Base-by-base conservation (phyloP, 2,329 filamentous ascomycete genomes). In the Aspergillus persii region DNA sequence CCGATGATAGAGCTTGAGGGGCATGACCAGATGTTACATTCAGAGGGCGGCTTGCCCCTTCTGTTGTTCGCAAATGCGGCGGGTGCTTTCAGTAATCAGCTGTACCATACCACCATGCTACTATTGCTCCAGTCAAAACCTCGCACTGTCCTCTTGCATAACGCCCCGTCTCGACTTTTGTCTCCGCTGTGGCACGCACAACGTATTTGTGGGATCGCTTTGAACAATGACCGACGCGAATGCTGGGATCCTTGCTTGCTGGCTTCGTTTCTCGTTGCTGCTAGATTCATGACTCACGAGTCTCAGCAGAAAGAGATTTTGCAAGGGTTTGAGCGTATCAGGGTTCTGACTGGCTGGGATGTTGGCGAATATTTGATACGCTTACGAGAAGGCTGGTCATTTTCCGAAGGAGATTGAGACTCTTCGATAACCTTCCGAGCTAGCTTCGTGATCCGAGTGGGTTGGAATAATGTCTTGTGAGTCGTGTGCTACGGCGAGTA, bases 31-130 rank as follows among this genome's bases (percentile, higher is more conserved):
- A 48, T 54, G 1, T 50, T 61, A n/a, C 63, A 57, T 2, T 48
- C 61, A 18, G 63, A 55, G 12, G 66, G 63, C 36, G 64, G 66
- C 47, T 72, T 75, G 31, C 70, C 71, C 2, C 70, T 78, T 0
- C 68, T 84, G 18, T 67, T 84, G 0, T 83, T 81, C 63, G 77
- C 78, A 4, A 79, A 77, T 50, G 77, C 76, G 0, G 74, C 78
- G 0, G 79, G 76, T 0, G 67, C 76, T 3, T 74, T 80, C 2
- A 76, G 76, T 2, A 86, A 84, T 60, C 83, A 85, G 63, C 71
- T 85, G 2, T 85, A 84, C 64, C 84, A 86, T 62, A 83, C 83
- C 0, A 81, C 82, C 2, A 82, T 83, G 74, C 67, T 84, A 7
- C 67, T 84, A 0, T 69, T 86, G 57, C 75, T 86, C 18, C 80